Conservation (phyloP, 257 asterid species). For the Jacaranda copaia region DNA sequence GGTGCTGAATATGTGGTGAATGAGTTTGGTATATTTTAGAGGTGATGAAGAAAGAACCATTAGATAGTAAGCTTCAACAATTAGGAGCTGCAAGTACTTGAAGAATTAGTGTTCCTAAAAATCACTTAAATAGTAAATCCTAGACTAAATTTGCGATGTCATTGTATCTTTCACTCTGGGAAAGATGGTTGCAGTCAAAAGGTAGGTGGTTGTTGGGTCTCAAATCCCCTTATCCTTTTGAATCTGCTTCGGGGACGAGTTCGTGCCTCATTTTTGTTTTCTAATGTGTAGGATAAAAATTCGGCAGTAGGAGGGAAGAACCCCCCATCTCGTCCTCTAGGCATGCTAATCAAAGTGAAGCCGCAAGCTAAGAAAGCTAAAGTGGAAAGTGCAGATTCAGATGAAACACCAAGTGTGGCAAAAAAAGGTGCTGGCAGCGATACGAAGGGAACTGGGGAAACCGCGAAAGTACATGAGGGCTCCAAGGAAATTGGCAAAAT, state of each 20-base stretch:
- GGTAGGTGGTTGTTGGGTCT: neutral
- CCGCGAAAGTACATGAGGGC: conserved; percentile 21
- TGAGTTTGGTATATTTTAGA: neutral
- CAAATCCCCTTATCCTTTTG: neutral
- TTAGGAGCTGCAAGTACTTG: neutral
- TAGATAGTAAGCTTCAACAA: neutral
- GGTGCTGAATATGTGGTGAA: conserved; percentile 9
- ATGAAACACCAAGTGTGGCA: conserved; percentile 28
- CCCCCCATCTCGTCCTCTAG: conserved; percentile 52
- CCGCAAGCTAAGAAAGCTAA: conserved; percentile 89
- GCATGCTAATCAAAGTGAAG: conserved; percentile 70
- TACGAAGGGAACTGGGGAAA: conserved; percentile 27
- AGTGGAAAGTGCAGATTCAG: conserved; percentile 41
- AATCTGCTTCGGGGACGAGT: neutral
- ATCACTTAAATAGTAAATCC: neutral
- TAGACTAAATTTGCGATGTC: neutral
- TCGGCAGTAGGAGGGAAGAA: conserved; percentile 54
- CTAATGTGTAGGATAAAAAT: conserved; percentile 54
- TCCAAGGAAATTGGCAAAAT: conserved; percentile 1
- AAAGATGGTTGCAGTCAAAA: neutral
- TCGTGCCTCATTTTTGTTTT: neutral
- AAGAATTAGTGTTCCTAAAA: neutral
- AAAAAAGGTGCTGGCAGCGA: conserved; percentile 21
- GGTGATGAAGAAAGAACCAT: too few relatives aligned
- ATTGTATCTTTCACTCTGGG: neutral